Evolutionary conservation across 23 red algal species (phyloP).

Genomic region (Gracilaria domingensis): DNA sequence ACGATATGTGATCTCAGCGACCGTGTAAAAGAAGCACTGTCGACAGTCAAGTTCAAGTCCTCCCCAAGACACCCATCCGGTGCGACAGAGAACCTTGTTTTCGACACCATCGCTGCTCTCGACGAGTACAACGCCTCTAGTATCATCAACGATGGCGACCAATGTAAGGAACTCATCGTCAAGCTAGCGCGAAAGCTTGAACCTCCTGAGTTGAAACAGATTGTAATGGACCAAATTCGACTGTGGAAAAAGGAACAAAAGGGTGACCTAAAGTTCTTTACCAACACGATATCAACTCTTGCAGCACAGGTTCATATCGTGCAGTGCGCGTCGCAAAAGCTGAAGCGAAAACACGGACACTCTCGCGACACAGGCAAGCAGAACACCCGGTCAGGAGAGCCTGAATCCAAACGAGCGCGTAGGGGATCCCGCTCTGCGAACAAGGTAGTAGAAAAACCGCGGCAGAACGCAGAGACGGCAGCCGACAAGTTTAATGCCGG

Average conservation of each 20-base stretch:
- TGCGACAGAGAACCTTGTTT: neutral
- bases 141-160: neutral
- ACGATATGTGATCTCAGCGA: too few relatives aligned
- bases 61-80: neutral
- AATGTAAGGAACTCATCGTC: neutral
- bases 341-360: too few relatives aligned
- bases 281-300: neutral
- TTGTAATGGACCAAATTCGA: neutral
- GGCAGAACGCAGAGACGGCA: too few relatives aligned
- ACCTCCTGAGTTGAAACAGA: neutral
- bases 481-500: too few relatives aligned
- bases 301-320: neutral
- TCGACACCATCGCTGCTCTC: neutral
- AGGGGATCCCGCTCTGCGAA: too few relatives aligned
- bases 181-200: neutral
- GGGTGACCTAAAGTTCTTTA: conserved; percentile 19
- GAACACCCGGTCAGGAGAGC: too few relatives aligned
- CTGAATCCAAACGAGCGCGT: too few relatives aligned
- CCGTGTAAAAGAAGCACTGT: too few relatives aligned
- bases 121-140: neutral
- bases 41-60: too few relatives aligned
- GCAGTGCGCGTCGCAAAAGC: too few relatives aligned
- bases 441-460: too few relatives aligned
- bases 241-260: conserved; percentile 7
- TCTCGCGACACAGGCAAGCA: too few relatives aligned